Evolutionary conservation across 2,329 filamentous ascomycete genomes (phyloP).

Genomic region (Achaetomium macrosporum): DNA sequence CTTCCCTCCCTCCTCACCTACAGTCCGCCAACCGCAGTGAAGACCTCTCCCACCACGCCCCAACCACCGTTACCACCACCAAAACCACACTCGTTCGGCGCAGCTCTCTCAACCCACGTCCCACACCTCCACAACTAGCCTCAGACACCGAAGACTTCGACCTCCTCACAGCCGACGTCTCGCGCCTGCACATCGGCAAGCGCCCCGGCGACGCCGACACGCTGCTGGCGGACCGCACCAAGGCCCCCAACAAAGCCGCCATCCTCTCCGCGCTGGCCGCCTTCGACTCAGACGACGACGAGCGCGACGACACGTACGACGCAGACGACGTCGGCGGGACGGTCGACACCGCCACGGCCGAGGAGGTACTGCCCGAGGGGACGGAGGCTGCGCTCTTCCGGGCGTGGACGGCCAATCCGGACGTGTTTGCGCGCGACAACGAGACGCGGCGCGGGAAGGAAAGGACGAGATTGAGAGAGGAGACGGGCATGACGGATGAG

Average conservation of each 20-base stretch:
- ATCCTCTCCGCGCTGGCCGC: slow-evolving; percentile 82
- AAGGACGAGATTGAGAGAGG: slow-evolving; percentile 59
- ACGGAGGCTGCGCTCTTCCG: slow-evolving; percentile 68
- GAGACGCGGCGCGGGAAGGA: slow-evolving; percentile 59
- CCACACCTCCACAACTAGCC: slow-evolving; percentile 36
- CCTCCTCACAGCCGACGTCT: slow-evolving; percentile 58
- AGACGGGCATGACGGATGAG: slow-evolving; percentile 89
- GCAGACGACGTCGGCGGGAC: slow-evolving; percentile 85
- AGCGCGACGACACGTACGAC: slow-evolving; percentile 95
- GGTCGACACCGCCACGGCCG: slow-evolving; percentile 48
- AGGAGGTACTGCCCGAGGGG: slow-evolving; percentile 22
- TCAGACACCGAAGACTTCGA: slow-evolving; percentile 57
- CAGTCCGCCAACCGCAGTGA: slow-evolving; percentile 58
- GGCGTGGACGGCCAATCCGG: slow-evolving; percentile 59
- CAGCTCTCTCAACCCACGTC: slow-evolving; percentile 49
- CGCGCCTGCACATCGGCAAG: slow-evolving; percentile 75
- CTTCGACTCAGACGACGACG: slow-evolving; percentile 92
- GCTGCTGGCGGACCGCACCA: slow-evolving; percentile 58
- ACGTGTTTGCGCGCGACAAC: slow-evolving; percentile 65
- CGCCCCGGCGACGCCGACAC: slow-evolving; percentile 63
- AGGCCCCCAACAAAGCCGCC: slow-evolving; percentile 67
- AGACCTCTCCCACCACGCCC: slow-evolving; percentile 39
- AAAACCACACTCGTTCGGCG: slow-evolving; percentile 37
- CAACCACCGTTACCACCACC: not conserved
- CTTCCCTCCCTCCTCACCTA: slow-evolving; percentile 65